Evolutionary conservation across 2,329 filamentous ascomycete genomes (phyloP).

Genomic region (Colletotrichum brevisporum): DNA sequence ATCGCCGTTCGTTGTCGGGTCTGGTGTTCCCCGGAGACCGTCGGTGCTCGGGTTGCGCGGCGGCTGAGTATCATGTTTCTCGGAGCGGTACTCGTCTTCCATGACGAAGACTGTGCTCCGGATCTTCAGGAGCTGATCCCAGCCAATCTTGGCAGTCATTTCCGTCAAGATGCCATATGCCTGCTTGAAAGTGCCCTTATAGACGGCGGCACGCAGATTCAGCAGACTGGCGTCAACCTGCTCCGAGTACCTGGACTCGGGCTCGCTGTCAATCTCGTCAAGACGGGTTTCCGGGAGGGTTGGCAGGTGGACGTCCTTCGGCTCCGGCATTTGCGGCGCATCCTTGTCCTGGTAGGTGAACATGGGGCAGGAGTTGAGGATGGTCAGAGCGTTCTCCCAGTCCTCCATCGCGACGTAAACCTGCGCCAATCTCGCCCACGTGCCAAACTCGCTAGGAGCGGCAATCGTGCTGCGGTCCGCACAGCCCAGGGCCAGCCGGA

Average conservation of each 20-base stretch:
- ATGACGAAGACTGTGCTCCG: slow-evolving; percentile 98
- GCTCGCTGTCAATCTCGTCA: slow-evolving; percentile 96
- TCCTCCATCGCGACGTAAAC: slow-evolving; percentile 95
- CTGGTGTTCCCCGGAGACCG: slow-evolving; percentile 79
- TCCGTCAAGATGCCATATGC: slow-evolving; percentile 95
- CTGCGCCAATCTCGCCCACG: slow-evolving; percentile 93
- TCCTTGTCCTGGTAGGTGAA: slow-evolving; percentile 99
- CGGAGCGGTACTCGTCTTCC: slow-evolving; percentile 97
- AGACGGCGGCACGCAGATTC: slow-evolving; percentile 87
- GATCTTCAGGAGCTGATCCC: slow-evolving; percentile 95
- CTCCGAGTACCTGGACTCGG: slow-evolving; percentile 84
- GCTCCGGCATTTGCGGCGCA: slow-evolving; percentile 93
- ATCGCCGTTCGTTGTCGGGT: slow-evolving; percentile 66
- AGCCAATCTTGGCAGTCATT: slow-evolving; percentile 96
- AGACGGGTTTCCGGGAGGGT: slow-evolving; percentile 90
- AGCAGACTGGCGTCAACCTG: slow-evolving; percentile 89
- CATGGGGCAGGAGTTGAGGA: slow-evolving; percentile 98
- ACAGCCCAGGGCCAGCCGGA: slow-evolving; percentile 90
- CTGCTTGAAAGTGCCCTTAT: slow-evolving; percentile 95
- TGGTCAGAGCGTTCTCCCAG: slow-evolving; percentile 95
- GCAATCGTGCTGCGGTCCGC: slow-evolving; percentile 95
- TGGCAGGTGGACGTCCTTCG: slow-evolving; percentile 87
- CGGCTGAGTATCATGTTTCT: slow-evolving; percentile 76
- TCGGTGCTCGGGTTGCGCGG: slow-evolving; percentile 85
- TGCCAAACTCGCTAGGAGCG: slow-evolving; percentile 96